These are phyloP conservation scores for Pyronema omphalodes DNA, from an alignment of 495 filamentous ascomycete species.

Conservation along the genomic window DNA sequence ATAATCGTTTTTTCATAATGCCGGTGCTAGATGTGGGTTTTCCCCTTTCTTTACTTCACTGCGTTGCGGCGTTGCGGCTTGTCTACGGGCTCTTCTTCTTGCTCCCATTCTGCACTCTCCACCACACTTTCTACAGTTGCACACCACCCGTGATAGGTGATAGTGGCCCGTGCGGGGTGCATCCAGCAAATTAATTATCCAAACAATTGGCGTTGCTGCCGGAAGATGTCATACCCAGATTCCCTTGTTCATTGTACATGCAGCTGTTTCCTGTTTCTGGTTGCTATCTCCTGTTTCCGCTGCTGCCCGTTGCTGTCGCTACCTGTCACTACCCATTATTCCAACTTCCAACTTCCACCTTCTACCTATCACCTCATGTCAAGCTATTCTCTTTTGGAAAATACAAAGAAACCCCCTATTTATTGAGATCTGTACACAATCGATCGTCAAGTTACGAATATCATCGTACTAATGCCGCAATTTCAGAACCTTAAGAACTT, in stretches of 20 bases:
- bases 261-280: not conserved
- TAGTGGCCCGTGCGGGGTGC: not conserved
- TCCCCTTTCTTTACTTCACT: not conserved
- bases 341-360: not conserved
- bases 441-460: not conserved
- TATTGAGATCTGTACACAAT: not conserved
- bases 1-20: not conserved
- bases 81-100: not conserved
- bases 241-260: not conserved
- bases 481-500: conserved; percentile 83
- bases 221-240: not conserved
- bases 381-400: not conserved
- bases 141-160: not conserved
- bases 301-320: not conserved
- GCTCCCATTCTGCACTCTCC: not conserved
- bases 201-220: not conserved
- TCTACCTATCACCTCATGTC: not conserved
- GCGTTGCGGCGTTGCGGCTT: not conserved
- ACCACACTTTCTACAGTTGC: not conserved
- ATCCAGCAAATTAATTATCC: not conserved
- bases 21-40: conserved; percentile 2
- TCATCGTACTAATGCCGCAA: conserved; percentile 19
- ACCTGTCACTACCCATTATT: not conserved
- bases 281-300: not conserved
- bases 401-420: not conserved